A percentile compares a stretch with the other conserved stretches of the same genome.
Evolutionary conservation across 176 grass and related monocot genomes (phyloP).

Genomic region (Stipa capillata): DNA sequence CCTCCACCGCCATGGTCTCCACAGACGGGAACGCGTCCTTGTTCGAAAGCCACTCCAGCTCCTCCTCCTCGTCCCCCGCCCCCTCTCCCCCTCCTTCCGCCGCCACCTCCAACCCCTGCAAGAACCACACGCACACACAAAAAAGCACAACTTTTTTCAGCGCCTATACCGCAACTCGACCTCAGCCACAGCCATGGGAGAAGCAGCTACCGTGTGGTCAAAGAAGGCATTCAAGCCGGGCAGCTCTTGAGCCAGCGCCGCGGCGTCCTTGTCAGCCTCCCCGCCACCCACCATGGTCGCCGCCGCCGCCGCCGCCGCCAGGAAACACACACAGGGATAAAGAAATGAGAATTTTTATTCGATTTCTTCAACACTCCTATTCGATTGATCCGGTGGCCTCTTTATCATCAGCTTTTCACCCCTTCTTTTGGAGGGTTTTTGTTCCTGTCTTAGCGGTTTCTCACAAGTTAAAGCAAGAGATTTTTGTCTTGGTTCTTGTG

Average conservation of each 20-base stretch:
- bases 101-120: conserved; percentile 40
- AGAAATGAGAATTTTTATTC: conserved; percentile 32
- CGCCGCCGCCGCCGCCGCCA: conserved; percentile 11
- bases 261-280: conserved; percentile 7
- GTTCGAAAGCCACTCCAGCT: conserved; percentile 80
- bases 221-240: conserved; percentile 38
- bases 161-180: background rate
- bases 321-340: conserved; percentile 8
- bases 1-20: conserved; percentile 37
- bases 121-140: conserved; percentile 18
- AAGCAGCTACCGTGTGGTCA: conserved; percentile 37
- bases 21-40: conserved; percentile 77
- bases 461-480: background rate
- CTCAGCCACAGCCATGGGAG: background rate
- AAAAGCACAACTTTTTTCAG: conserved; percentile 7
- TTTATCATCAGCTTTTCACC: conserved; percentile 19
- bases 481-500: conserved; percentile 31
- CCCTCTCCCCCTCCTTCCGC: conserved; percentile 21
- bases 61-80: conserved; percentile 48
- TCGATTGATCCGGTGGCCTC: conserved; percentile 29
- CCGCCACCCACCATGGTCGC: conserved; percentile 28
- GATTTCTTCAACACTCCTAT: conserved; percentile 22
- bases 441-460: conserved; percentile 23
- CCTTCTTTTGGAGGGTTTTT: conserved; percentile 13
- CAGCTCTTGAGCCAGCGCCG: conserved; percentile 27